Evolutionary conservation across 345 rosid genomes (phyloP).

Genomic region (Rhizophora mangle): DNA sequence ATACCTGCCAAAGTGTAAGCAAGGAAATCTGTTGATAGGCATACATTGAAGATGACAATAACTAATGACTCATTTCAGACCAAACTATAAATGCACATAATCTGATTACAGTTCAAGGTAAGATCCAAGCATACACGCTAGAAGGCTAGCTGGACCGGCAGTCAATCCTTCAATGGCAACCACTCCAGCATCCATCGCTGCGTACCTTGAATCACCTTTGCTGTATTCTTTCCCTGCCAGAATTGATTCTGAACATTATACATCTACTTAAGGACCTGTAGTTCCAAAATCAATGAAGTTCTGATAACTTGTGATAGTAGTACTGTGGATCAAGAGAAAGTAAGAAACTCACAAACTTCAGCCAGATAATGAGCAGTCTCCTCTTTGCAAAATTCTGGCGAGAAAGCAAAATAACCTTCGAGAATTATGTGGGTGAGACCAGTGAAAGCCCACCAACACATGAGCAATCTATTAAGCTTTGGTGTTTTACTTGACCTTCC

Average conservation of each 20-base stretch:
- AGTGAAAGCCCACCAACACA: slow-evolving; percentile 99
- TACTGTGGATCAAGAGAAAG: neutral
- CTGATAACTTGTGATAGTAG: too few species aligned
- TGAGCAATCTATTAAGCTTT: slow-evolving; percentile 55
- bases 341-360: slow-evolving; percentile 76
- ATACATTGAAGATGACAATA: neutral
- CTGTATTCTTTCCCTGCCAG: slow-evolving; percentile 91
- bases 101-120: neutral
- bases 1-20: slow-evolving; percentile 39
- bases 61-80: neutral
- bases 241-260: neutral
- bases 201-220: slow-evolving; percentile 97
- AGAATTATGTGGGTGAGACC: slow-evolving; percentile 80
- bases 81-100: neutral
- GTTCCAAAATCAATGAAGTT: neutral
- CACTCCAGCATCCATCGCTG: slow-evolving; percentile 62
- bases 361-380: slow-evolving; percentile 71
- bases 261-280: neutral
- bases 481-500: slow-evolving; percentile 41
- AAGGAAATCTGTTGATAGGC: slow-evolving; percentile 7
- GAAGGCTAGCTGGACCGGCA: slow-evolving; percentile 76
- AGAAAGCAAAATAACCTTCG: slow-evolving; percentile 88
- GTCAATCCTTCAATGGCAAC: slow-evolving; percentile 84
- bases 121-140: slow-evolving; percentile 61
- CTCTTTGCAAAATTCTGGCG: slow-evolving; percentile 80